phyloP scores from a whole-genome alignment of 176 grass and related monocot genomes.

The Hsuehochloa calcarea region DNA sequence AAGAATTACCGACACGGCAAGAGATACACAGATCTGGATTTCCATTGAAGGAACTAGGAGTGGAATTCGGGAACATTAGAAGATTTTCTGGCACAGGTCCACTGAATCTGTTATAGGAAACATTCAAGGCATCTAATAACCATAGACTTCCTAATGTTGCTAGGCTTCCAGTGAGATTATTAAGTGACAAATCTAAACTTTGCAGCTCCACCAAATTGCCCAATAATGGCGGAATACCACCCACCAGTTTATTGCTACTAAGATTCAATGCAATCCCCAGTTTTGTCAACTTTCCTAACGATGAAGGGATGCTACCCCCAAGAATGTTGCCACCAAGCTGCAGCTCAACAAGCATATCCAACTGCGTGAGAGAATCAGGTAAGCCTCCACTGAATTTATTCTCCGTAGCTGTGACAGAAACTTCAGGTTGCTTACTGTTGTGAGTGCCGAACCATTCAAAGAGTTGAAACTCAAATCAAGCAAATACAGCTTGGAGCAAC shows the following conservation, averaged over 20 bases:
- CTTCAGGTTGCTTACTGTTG: slow-evolving; percentile 50
- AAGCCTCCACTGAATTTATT: slow-evolving; percentile 68
- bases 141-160: slow-evolving; percentile 40
- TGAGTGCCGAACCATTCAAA: slow-evolving; percentile 55
- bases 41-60: slow-evolving; percentile 62
- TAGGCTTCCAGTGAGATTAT: slow-evolving; percentile 60
- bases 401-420: slow-evolving; percentile 43
- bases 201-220: slow-evolving; percentile 44
- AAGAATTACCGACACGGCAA: slow-evolving; percentile 35
- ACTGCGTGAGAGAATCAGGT: slow-evolving; percentile 45
- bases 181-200: slow-evolving; percentile 76
- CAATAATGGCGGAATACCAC: slow-evolving; percentile 47
- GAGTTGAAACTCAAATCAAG: slow-evolving; percentile 85
- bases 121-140: slow-evolving; percentile 46
- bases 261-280: slow-evolving; percentile 60
- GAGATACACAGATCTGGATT: slow-evolving; percentile 63
- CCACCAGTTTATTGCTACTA: slow-evolving; percentile 56
- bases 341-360: slow-evolving; percentile 60
- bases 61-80: slow-evolving; percentile 46
- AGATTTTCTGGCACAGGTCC: slow-evolving; percentile 56
- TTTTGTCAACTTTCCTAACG: slow-evolving; percentile 48
- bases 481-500: slow-evolving; percentile 44
- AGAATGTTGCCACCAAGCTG: slow-evolving; percentile 72
- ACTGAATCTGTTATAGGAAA: slow-evolving; percentile 70
- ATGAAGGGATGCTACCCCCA: slow-evolving; percentile 57